Percentiles rank a stretch among this genome's conserved stretches.
Evolutionary conservation across 805 yeast genomes (phyloP).

Genomic region (Teunomyces barrocoloradensis): DNA sequence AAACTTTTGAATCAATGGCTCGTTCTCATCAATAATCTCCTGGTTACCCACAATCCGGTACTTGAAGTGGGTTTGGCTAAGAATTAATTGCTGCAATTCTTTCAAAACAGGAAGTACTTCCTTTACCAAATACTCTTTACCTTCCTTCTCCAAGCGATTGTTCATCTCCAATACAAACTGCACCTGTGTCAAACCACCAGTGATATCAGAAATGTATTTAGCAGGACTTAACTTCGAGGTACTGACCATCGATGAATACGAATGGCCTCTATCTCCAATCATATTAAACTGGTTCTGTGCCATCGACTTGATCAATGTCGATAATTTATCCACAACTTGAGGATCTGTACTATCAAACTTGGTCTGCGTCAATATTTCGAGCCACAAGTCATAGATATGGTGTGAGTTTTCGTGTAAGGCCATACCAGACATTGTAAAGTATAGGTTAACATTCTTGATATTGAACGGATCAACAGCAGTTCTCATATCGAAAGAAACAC

Average conservation of each 20-base stretch:
- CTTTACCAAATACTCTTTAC: conserved; percentile 31
- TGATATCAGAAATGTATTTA: conserved; percentile 57
- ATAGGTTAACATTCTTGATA: conserved; percentile 47
- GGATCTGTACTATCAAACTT: conserved; percentile 51
- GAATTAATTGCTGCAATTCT: conserved; percentile 46
- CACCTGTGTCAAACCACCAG: conserved; percentile 78
- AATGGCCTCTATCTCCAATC: conserved; percentile 86
- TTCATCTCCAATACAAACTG: conserved; percentile 63
- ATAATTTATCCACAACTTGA: conserved; percentile 57
- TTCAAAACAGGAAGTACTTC: conserved; percentile 66
- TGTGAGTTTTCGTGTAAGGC: conserved; percentile 63
- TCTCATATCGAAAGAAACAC: conserved; percentile 61
- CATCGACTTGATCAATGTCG: conserved; percentile 66
- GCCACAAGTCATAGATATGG: conserved; percentile 63
- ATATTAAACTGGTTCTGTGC: conserved; percentile 75
- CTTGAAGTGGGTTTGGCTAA: conserved; percentile 36
- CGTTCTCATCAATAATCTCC: conserved; percentile 35
- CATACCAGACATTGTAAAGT: conserved; percentile 63
- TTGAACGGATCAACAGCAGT: conserved; percentile 55
- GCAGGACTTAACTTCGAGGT: conserved; percentile 60
- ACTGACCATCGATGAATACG: conserved; percentile 71
- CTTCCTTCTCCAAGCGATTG: conserved; percentile 41
- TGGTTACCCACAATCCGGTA: conserved; percentile 61
- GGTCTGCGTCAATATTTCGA: conserved; percentile 65
- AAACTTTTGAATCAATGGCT: conserved; percentile 33